Evolutionary conservation across 768 basidiomycete genomes (phyloP).

Genomic region (Lactarius trivialis): DNA sequence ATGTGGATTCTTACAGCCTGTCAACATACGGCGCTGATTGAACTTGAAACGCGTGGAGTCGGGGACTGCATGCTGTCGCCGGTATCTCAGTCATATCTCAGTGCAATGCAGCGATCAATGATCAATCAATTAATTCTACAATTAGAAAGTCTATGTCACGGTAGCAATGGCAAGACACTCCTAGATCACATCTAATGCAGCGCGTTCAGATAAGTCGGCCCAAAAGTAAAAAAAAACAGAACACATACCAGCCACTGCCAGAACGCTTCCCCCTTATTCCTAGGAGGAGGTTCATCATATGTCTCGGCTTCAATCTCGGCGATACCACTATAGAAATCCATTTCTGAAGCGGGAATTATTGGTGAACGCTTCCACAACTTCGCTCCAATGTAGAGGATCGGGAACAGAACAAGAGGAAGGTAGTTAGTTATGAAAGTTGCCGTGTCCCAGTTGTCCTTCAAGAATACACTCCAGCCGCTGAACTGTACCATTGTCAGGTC

Average conservation of each 20-base stretch:
- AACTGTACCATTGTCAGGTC: slow-evolving; percentile 32
- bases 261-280: slow-evolving; percentile 57
- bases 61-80: too few species aligned
- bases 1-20: neutral
- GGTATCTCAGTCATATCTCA: too few species aligned
- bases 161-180: neutral
- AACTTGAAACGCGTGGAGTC: too few species aligned
- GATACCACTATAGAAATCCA: slow-evolving; percentile 73
- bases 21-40: neutral
- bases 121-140: neutral
- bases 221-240: neutral
- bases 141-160: neutral
- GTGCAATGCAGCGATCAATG: neutral
- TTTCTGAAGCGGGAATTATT: slow-evolving; percentile 48
- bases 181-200: neutral
- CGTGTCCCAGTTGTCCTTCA: slow-evolving; percentile 45
- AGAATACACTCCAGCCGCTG: slow-evolving; percentile 46
- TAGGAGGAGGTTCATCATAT: slow-evolving; percentile 65
- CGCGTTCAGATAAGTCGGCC: neutral
- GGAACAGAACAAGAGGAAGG: slow-evolving; percentile 59
- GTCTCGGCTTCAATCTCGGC: slow-evolving; percentile 30
- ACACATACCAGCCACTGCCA: slow-evolving; percentile 67
- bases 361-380: slow-evolving; percentile 47
- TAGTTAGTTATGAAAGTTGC: slow-evolving; percentile 79
- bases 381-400: slow-evolving; percentile 58